phyloP scores from a whole-genome alignment of 108 stramenopile genomes.

The Conticribra weissflogii region DNA sequence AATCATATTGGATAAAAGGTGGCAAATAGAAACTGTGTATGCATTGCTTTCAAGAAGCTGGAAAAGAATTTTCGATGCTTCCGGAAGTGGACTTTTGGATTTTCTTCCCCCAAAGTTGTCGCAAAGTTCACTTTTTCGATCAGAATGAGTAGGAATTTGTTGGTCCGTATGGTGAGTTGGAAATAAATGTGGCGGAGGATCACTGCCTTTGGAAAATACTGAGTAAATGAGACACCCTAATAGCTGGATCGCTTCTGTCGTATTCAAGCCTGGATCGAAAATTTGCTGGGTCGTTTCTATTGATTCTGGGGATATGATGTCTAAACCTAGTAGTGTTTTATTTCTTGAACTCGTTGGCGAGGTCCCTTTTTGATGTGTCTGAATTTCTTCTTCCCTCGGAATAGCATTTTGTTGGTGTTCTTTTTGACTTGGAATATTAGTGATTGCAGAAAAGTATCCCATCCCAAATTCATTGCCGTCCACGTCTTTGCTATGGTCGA shows the following conservation, averaged over 20 bases:
- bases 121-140: background rate
- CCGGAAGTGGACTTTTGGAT: background rate
- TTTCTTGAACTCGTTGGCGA: too few species aligned
- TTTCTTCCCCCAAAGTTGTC: too few species aligned
- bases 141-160: background rate
- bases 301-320: background rate
- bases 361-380: background rate
- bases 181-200: background rate
- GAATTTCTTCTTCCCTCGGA: too few species aligned
- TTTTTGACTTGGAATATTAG: background rate
- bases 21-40: slow-evolving; percentile 6
- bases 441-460: background rate
- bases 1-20: slow-evolving; percentile 9
- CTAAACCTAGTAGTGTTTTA: too few species aligned
- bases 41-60: background rate
- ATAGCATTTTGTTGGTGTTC: background rate
- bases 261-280: background rate
- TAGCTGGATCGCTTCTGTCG: too few species aligned
- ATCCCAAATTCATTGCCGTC: background rate
- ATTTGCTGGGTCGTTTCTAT: background rate
- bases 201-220: background rate
- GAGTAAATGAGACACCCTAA: background rate
- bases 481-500: background rate
- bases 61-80: background rate
- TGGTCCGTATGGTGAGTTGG: too few species aligned